Base-by-base conservation (phyloP, 2,329 filamentous ascomycete species). In the Juglanconis oblonga region DNA sequence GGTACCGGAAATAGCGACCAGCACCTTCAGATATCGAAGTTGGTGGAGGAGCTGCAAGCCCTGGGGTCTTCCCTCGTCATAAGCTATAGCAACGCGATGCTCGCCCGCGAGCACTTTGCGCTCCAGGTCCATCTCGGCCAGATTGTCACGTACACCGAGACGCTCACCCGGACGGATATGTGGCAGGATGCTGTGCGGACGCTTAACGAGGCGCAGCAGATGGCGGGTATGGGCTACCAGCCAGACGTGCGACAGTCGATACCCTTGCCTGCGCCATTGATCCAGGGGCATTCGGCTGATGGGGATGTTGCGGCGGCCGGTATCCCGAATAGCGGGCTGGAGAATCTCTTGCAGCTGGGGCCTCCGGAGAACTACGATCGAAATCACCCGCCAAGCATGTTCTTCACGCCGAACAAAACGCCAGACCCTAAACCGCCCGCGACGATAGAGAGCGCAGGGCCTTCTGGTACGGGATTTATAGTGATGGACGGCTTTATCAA, bases 111-210 rank as follows among this genome's bases (percentile, higher is more conserved):
- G 58, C 58, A 61, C 31, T 63, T 61, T 49, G 61, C 61, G 11
- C n/a, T 63, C 31, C 61, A 63, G 54, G 51, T 58, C 29, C 61
- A 63, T 24, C 54, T 63, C 17, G 61, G 61, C 33, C 58, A 63
- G 29, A 63, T 63, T 3, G 54, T 61, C n/a, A 40, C 51, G 9
- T 63, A 58, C 17, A 44, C 58, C 4, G 44, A 63, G 54, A 44
- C 42, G 17, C 54, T 63, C 14, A 38, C 48, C 38, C 36, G 33
- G 42, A 59, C 57, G 8, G 54, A 62, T 33, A 35, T 45, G 17
- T 60, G 61, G 61, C 57, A 60, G 36, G 54, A 60, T 13, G 61
- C 61, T 35, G 53, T 62, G 6, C 54, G 35, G 50, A 48, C 54
- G 14, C 52, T 62, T 10, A 57, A 60, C 48, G 56, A n/a, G 24